Evolutionary conservation across 495 filamentous ascomycete species (phyloP), one percentile per base, ranked within the genome.

Genomic region (Tuber umbilicatum): DNA sequence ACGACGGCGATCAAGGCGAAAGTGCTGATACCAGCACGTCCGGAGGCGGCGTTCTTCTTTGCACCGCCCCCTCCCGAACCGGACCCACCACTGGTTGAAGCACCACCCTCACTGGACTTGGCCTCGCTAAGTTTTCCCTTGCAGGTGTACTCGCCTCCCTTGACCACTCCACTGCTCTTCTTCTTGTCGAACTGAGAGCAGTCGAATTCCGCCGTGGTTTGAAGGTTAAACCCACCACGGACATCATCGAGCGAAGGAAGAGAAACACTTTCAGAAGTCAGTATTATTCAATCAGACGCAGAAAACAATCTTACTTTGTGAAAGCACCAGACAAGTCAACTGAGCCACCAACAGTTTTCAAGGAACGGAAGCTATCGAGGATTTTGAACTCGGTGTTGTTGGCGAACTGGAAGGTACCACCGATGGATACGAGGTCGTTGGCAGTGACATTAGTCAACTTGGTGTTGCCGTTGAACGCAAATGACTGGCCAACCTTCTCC

Each of bases 271-370:
- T 19, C 73, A 73, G 39, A 39, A 73, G 81, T 82, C 17, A 76
- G 76, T 77, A 37, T 72, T 41, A 74, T 77, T 41, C 55, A 42
- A 55, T 35, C 37, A 31, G 9, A 68, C 70, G 73, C 19, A 73
- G 55, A 35, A 73, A 37, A 45, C 23, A 68, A 69, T 89, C 93
- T 86, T 87, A 97, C 91, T 88, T 85, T 70, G 88, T 88, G 84
- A 97, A 96, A 85, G 88, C 90, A 81, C 95, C 95, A 80, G 89
- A 89, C 85, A 97, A 89, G 86, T 97, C 92, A 84, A 99, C 85
- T 75, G 94, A 94, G 85, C 94, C 95, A 76, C 86, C 87, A 68
- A 98, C 87, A n/a, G 83, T 86, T 75, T 87, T 80, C 37, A 99
- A 87, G 67, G 85, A 80, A 50, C 87, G 85, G 86, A 98, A 92